Percentiles rank a stretch among this genome's conserved stretches.
Evolutionary conservation across 176 grass and related monocot species (phyloP).

Genomic region (Olyra latifolia): DNA sequence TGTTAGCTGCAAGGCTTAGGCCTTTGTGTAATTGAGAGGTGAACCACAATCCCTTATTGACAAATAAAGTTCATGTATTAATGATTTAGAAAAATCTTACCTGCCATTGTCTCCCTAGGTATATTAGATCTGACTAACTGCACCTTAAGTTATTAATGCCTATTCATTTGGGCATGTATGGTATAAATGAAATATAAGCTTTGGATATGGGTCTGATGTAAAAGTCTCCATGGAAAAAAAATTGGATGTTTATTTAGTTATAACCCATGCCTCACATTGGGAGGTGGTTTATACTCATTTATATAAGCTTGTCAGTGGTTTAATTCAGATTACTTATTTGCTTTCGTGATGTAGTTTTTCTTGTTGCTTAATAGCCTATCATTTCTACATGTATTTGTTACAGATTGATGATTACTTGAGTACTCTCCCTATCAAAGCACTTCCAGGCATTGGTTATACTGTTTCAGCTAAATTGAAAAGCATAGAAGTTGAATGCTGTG

Average conservation of each 20-base stretch:
- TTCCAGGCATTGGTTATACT: slow-evolving; percentile 82
- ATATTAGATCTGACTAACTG: background rate
- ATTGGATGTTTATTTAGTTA: background rate
- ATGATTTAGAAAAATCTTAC: background rate
- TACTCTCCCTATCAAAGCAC: slow-evolving; percentile 75
- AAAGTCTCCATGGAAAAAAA: too few species aligned
- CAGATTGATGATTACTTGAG: slow-evolving; percentile 77
- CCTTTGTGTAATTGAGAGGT: slow-evolving; percentile 4
- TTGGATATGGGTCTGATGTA: background rate
- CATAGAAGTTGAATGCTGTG: slow-evolving; percentile 64
- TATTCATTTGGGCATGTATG: background rate
- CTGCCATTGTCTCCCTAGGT: background rate
- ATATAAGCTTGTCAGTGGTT: too few species aligned
- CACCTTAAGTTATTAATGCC: background rate
- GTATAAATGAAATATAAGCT: background rate
- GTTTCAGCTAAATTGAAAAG: slow-evolving; percentile 67
- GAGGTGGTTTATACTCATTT: too few species aligned
- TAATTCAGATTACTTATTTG: background rate
- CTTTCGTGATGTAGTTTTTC: background rate
- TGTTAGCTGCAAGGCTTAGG: background rate
- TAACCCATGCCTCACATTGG: too few species aligned
- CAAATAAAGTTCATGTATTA: background rate
- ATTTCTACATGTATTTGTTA: background rate
- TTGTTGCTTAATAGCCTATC: background rate
- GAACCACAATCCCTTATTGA: background rate